Evolutionary conservation across 2,329 filamentous ascomycete genomes (phyloP).

Genomic region (Grosmannia huntii): DNA sequence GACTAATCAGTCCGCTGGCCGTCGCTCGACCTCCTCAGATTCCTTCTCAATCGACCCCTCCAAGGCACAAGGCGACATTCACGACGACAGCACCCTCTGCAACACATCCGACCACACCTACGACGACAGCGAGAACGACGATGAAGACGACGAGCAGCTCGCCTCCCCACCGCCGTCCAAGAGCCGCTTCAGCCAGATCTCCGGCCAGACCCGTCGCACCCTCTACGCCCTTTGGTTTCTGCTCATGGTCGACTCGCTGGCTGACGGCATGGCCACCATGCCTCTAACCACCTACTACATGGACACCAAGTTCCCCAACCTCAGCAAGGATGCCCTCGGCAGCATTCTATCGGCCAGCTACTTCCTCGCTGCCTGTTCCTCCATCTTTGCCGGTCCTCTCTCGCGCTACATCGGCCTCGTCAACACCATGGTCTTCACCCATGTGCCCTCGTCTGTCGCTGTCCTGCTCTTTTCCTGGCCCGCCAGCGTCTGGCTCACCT

Average conservation of each 20-base stretch:
- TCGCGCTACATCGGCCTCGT: slow-evolving; percentile 45
- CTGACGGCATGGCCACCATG: slow-evolving; percentile 52
- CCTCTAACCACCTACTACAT: slow-evolving; percentile 46
- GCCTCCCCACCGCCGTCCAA: background rate
- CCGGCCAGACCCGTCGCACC: slow-evolving; percentile 38
- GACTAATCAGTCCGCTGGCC: background rate
- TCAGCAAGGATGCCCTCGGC: slow-evolving; percentile 44
- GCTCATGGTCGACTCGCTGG: slow-evolving; percentile 49
- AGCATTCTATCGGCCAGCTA: slow-evolving; percentile 42
- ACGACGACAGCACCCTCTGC: background rate
- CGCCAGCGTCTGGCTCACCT: slow-evolving; percentile 34
- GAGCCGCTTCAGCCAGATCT: slow-evolving; percentile 40
- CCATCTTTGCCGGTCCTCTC: slow-evolving; percentile 44
- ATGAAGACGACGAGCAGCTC: background rate
- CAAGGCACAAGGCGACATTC: background rate
- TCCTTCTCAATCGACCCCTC: background rate
- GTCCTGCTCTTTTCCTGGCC: slow-evolving; percentile 48
- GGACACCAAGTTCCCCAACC: slow-evolving; percentile 37
- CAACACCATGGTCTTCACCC: slow-evolving; percentile 52
- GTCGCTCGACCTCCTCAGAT: background rate
- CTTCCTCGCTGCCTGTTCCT: slow-evolving; percentile 39
- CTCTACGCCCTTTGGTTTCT: slow-evolving; percentile 56
- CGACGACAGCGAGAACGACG: slow-evolving; percentile 8
- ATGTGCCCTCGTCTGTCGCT: slow-evolving; percentile 48
- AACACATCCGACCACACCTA: background rate